Base-by-base conservation (phyloP, 2,329 filamentous ascomycete genomes). In the Microthyrium microscopicum region DNA sequence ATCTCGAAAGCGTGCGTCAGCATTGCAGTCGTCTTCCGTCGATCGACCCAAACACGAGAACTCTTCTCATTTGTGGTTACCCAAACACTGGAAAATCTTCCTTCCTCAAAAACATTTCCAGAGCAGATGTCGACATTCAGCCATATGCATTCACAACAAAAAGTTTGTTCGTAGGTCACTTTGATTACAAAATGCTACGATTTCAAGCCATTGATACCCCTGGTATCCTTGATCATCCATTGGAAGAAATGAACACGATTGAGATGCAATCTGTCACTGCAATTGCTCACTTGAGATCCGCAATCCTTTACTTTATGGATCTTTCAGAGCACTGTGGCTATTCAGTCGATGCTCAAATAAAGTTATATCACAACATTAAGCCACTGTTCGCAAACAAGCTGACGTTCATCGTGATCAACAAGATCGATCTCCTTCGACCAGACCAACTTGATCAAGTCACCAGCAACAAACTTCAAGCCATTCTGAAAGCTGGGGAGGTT, bases 221-320 rank as follows among this genome's bases (percentile, higher is more conserved):
- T n/a, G 89, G 89, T 66, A 93, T 98, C 45, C 64, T 98, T 40
- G 89, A 98, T 48, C 89, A 98, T 55, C 85, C 87, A 22, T 72
- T 98, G 6, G 89, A 95, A 60, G 89, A 95, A 62, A 98, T 95
- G 89, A 93, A 94, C 62, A 95, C 89, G 3, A 98, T 98, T 52
- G 89, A 98, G 60, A 95, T 95, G 83, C 89, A 95, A 65, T 80
- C 80, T 40, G 94, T 98, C 45, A 95, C 87, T 13, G 89, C 91
- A 8, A 93, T 98, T 61, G 89, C 89, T 33, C 91, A 98, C 64
- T 66, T 98, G 52, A 73, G 87, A 47, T 91, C 85, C 26, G 87
- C 87, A 36, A 91, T 98, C 42, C 66, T 95, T 39, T 95, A 95
- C 60, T 95, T 95, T 53, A 93, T 95, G 81, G 87, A 95, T 64